Evolutionary conservation across 2,329 filamentous ascomycete genomes (phyloP), one percentile per base, ranked within the genome.

Genomic region (Ophiostoma himal-ulmi): DNA sequence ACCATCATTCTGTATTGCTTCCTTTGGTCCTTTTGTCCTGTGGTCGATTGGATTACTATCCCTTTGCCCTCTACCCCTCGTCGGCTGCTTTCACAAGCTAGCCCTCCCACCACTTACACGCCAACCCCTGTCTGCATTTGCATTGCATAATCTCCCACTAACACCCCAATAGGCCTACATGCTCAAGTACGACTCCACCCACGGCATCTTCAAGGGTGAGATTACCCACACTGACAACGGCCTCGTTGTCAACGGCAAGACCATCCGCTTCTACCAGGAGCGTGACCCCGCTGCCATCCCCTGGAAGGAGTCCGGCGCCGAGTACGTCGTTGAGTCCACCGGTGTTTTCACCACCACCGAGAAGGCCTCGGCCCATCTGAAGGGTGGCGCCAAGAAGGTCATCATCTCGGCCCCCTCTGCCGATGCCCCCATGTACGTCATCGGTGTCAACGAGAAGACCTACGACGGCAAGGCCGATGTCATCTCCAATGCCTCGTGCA

Each of bases 401-500:
- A 84, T 94, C 86, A 94, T 94, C 88, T 95, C 92, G 77, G 92
- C 92, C 79, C 92, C 92, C 78, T 96, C 92, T 74, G 91, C 91
- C 76, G 95, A 99, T 86, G 95, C 95, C 80, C 94, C 94, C 81
- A 99, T 99, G 95, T 99, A 96, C 89, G 95, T 99, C 81, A 96
- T 97, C 90, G 95, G 95, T 82, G 95, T 99, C 86, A 99, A 98
- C 89, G 87, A 98, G 85, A 88, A 94, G 82, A 87, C 83, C 78
- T 98, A 98, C 90, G 94, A 92, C 83, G 89, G 91, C 81, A 91
- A 91, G 81, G 88, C 95, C 82, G 85, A 93, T 78, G 90, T 99
- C 82, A 92, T 98, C 86, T 98, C 95, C 85, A 99, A 99, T 87
- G 95, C 95, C 78, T 98, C 95, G 78, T 98, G 95, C 93, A 99